phyloP scores from a whole-genome alignment of 2,329 filamentous ascomycete species.

The Exophiala mesophila region DNA sequence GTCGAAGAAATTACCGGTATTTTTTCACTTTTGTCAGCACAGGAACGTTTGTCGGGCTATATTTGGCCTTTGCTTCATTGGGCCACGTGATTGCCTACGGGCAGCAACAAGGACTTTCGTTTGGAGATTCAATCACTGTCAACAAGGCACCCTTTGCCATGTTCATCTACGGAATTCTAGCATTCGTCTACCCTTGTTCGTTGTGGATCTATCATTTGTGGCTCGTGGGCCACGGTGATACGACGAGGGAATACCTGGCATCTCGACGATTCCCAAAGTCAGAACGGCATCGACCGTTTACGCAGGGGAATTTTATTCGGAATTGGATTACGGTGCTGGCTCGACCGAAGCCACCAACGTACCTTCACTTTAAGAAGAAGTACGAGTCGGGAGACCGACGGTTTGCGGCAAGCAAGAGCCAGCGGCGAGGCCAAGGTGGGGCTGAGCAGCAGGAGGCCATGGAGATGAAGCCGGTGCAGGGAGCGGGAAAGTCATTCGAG shows the following conservation, averaged over 20 bases:
- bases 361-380: slow-evolving; percentile 75
- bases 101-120: slow-evolving; percentile 58
- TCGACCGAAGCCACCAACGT: slow-evolving; percentile 79
- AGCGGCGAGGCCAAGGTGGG: slow-evolving; percentile 45
- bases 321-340: slow-evolving; percentile 81
- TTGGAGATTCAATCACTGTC: slow-evolving; percentile 61
- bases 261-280: slow-evolving; percentile 91
- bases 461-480: slow-evolving; percentile 63
- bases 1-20: slow-evolving; percentile 93
- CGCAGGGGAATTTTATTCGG: slow-evolving; percentile 65
- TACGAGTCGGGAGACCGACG: slow-evolving; percentile 81
- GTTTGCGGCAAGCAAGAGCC: slow-evolving; percentile 58
- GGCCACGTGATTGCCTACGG: slow-evolving; percentile 73
- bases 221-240: slow-evolving; percentile 85
- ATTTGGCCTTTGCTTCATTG: slow-evolving; percentile 71
- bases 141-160: slow-evolving; percentile 82
- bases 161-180: slow-evolving; percentile 74
- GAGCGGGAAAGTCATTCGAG: slow-evolving; percentile 36
- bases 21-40: slow-evolving; percentile 89
- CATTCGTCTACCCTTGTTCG: slow-evolving; percentile 73
- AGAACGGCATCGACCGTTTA: slow-evolving; percentile 87
- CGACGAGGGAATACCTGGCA: slow-evolving; percentile 92
- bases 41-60: slow-evolving; percentile 69
- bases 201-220: slow-evolving; percentile 87
- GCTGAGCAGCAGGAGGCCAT: slow-evolving; percentile 54